Evolutionary conservation across 306 rosid species (phyloP).

Genomic region (Trichosanthes cucumerina): DNA sequence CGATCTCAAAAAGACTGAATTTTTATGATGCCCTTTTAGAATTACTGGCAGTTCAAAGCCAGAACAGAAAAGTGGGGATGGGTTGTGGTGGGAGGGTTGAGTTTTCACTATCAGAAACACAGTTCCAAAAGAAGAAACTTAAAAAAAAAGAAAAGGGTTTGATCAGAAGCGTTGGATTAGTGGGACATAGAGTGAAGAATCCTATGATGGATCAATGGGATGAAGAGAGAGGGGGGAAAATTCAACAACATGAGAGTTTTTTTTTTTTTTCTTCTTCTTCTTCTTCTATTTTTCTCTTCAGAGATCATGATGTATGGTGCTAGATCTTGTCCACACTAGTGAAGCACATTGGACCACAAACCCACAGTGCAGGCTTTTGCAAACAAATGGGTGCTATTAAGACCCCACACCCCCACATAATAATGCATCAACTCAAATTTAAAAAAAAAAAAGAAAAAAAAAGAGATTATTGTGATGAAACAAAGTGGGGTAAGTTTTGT

Average conservation of each 20-base stretch:
- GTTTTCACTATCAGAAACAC: slow-evolving; percentile 5
- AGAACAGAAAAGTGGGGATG: not conserved
- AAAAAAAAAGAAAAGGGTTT: not conserved
- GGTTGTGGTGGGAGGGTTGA: not conserved
- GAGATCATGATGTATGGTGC: slow-evolving; percentile 10
- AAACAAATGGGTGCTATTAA: not conserved
- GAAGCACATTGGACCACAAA: not conserved
- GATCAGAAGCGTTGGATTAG: slow-evolving; percentile 1
- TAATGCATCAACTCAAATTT: not conserved
- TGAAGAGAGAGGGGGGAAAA: too few relatives aligned
- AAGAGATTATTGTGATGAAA: not conserved
- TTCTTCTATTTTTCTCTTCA: not conserved
- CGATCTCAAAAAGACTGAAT: not conserved
- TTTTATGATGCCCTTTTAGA: not conserved
- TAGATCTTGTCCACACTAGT: slow-evolving; percentile 11
- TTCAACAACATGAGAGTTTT: too few relatives aligned
- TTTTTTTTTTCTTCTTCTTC: too few relatives aligned
- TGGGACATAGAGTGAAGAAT: not conserved
- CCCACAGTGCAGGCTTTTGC: not conserved
- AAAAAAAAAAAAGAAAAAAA: too few relatives aligned
- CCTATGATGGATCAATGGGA: not conserved
- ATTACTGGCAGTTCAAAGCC: not conserved
- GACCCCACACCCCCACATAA: slow-evolving; percentile 10
- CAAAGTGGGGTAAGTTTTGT: slow-evolving; percentile 1
- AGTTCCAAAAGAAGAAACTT: slow-evolving; percentile 1